phyloP scores from a whole-genome alignment of 1,139 yeast genomes.

The Lodderomyces pseudojiufengensis region DNA sequence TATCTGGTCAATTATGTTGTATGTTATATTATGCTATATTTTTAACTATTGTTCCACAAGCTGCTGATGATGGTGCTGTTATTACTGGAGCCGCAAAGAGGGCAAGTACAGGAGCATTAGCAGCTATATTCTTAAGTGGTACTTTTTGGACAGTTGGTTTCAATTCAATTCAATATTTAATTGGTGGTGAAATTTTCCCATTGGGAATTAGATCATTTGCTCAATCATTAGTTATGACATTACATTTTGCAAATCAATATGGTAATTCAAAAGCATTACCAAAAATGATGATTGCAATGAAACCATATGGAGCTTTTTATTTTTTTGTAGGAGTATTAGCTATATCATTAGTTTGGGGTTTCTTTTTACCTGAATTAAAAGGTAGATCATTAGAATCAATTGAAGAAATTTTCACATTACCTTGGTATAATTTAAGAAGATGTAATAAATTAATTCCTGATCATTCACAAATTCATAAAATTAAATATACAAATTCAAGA shows the following conservation, averaged over 20 bases:
- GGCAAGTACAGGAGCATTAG: slow-evolving; percentile 51
- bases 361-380: slow-evolving; percentile 51
- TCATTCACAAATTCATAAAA: slow-evolving; percentile 42
- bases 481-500: slow-evolving; percentile 17
- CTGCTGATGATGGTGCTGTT: slow-evolving; percentile 25
- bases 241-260: slow-evolving; percentile 58
- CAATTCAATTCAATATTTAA: slow-evolving; percentile 55
- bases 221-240: slow-evolving; percentile 51
- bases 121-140: slow-evolving; percentile 51
- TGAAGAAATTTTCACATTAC: slow-evolving; percentile 55
- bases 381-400: slow-evolving; percentile 54
- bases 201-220: slow-evolving; percentile 52
- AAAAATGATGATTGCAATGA: slow-evolving; percentile 45
- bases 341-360: slow-evolving; percentile 44
- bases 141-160: slow-evolving; percentile 64
- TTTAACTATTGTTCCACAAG: slow-evolving; percentile 45
- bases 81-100: slow-evolving; percentile 28
- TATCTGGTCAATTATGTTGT: slow-evolving; percentile 29
- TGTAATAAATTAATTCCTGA: slow-evolving; percentile 53
- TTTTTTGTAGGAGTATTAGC: slow-evolving; percentile 47
- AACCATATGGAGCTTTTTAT: slow-evolving; percentile 52
- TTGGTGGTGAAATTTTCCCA: slow-evolving; percentile 60
- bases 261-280: slow-evolving; percentile 60
- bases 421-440: slow-evolving; percentile 55
- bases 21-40: slow-evolving; percentile 44